Conservation (phyloP, 139 green algal species). For the Coccomyxa sp. region DNA sequence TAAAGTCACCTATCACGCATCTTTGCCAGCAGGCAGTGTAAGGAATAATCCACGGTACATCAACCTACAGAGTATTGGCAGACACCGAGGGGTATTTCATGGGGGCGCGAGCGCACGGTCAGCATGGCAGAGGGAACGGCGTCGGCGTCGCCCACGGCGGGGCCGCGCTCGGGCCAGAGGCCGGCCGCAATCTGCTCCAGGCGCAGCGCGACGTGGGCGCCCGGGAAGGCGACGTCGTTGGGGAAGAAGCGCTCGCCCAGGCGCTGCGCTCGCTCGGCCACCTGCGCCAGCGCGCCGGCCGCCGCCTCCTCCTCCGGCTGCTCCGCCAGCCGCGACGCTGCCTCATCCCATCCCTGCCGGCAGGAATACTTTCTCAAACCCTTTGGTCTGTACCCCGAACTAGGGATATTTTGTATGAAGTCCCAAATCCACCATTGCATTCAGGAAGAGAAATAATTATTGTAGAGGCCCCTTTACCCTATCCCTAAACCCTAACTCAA, state of each 20-base stretch:
- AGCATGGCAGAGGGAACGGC: conserved; percentile 6
- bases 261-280: background rate
- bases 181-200: conserved; percentile 69
- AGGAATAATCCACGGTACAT: too few species aligned
- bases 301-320: background rate
- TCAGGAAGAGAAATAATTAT: too few species aligned
- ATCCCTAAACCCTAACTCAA: too few species aligned
- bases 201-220: conserved; percentile 57
- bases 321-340: background rate
- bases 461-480: too few species aligned
- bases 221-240: conserved; percentile 47
- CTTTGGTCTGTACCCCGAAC: too few species aligned
- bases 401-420: too few species aligned
- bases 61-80: too few species aligned
- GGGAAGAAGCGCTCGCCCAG: background rate
- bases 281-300: background rate
- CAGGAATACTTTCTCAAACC: background rate
- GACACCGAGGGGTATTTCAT: background rate
- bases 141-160: background rate
- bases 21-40: too few species aligned
- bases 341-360: background rate
- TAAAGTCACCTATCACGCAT: too few species aligned
- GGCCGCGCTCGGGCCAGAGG: conserved; percentile 45
- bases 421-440: too few species aligned
- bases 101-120: background rate